phyloP scores from a whole-genome alignment of 495 filamentous ascomycete species.

The Tuber melanosporum region DNA sequence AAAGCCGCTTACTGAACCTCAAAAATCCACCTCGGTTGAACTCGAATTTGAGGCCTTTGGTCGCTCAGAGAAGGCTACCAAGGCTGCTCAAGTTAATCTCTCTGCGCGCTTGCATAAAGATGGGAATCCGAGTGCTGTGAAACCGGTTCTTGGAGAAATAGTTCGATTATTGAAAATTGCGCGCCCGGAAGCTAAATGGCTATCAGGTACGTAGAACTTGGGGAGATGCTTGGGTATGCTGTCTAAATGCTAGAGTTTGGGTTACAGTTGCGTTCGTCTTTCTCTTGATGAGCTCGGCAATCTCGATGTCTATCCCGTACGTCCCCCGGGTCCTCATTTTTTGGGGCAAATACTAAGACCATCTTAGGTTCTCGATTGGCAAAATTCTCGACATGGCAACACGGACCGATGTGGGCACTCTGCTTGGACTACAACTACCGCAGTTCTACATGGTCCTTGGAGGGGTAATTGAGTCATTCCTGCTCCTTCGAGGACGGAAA shows the following conservation, averaged over 20 bases:
- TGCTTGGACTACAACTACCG: constrained; percentile 66
- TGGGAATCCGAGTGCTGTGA: constrained; percentile 56
- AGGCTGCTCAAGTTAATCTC: constrained; percentile 85
- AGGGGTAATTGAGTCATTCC: constrained; percentile 41
- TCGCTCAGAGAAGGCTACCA: constrained; percentile 68
- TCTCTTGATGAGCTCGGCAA: constrained; percentile 75
- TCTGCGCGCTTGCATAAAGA: constrained; percentile 80
- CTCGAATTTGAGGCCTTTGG: constrained; percentile 57
- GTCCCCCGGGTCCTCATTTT: constrained; percentile 8
- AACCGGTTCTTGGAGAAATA: constrained; percentile 65
- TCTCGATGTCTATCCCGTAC: constrained; percentile 83
- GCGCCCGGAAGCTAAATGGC: constrained; percentile 68
- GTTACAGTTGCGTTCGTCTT: constrained; percentile 63
- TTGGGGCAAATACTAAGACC: constrained; percentile 16
- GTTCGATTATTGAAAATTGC: constrained; percentile 87
- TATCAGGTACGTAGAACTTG: constrained; percentile 46
- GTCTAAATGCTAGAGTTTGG: constrained; percentile 11
- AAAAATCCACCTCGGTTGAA: constrained; percentile 34
- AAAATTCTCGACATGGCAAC: constrained; percentile 87
- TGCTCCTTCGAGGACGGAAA: neutral
- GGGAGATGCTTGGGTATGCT: neutral
- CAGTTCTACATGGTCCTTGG: constrained; percentile 75
- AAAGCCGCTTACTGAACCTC: neutral
- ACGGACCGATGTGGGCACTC: constrained; percentile 50
- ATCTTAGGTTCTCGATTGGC: constrained; percentile 68